Evolutionary conservation across 208 protist genomes (phyloP).

Genomic region (Trypanosoma melophagium): DNA sequence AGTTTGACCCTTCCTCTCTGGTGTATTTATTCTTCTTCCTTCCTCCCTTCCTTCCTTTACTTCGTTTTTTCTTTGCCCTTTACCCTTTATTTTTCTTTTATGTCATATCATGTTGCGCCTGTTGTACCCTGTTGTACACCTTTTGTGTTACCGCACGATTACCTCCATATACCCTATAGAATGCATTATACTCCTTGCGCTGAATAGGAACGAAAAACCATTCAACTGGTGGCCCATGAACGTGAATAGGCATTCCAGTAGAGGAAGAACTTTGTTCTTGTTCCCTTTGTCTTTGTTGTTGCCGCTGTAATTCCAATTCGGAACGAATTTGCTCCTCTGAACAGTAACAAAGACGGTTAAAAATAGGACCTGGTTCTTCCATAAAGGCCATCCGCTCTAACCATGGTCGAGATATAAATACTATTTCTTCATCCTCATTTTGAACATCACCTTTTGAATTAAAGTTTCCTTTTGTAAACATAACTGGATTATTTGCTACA

Average conservation of each 20-base stretch:
- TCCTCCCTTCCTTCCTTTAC: not conserved
- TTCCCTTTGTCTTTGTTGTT: not conserved
- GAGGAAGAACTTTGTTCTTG: not conserved
- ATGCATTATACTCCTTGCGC: conserved; percentile 53
- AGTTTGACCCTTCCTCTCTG: too few relatives aligned
- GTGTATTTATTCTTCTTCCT: not conserved
- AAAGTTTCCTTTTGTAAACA: not conserved
- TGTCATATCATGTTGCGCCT: conserved; percentile 27
- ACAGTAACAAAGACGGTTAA: conserved; percentile 82
- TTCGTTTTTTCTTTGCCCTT: not conserved
- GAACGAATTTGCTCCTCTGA: conserved; percentile 18
- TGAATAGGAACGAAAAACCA: conserved; percentile 82
- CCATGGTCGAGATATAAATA: conserved; percentile 84
- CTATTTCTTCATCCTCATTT: conserved; percentile 4
- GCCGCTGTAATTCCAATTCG: conserved; percentile 17
- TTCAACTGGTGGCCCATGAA: conserved; percentile 57
- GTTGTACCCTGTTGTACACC: conserved; percentile 37
- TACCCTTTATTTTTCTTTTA: not conserved
- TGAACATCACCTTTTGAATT: not conserved
- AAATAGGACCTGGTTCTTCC: conserved; percentile 75
- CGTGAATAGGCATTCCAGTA: conserved; percentile 39
- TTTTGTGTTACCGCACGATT: conserved; percentile 45
- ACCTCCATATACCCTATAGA: conserved; percentile 73
- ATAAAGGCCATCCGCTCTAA: conserved; percentile 79
- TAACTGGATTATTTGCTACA: not conserved